phyloP scores from a whole-genome alignment of 305 asterid genomes.

The Nicotiana rustica region DNA sequence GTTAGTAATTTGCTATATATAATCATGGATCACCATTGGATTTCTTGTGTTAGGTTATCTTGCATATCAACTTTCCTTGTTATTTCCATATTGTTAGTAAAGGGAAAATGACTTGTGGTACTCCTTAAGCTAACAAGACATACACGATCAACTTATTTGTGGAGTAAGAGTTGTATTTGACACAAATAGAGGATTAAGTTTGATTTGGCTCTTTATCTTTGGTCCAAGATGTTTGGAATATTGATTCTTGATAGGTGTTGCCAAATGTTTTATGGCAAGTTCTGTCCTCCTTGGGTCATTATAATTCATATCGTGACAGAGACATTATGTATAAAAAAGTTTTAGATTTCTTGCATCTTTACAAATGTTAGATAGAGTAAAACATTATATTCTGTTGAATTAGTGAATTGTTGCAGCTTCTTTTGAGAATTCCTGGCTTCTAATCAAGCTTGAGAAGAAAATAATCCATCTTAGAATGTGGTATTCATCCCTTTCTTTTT shows the following conservation, averaged over 20 bases:
- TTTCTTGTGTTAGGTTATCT: constrained; percentile 19
- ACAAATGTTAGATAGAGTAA: constrained; percentile 22
- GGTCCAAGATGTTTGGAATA: neutral
- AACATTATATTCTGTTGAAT: neutral
- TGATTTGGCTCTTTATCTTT: neutral
- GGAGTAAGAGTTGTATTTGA: neutral
- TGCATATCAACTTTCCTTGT: neutral
- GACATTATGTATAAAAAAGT: neutral
- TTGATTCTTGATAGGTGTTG: constrained; percentile 12
- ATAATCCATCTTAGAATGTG: constrained; percentile 25
- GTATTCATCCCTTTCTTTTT: constrained; percentile 28
- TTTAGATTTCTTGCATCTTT: neutral
- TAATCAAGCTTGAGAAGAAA: constrained; percentile 1
- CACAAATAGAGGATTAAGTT: too few species aligned
- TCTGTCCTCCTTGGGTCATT: neutral
- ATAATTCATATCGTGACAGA: neutral
- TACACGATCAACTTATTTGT: neutral
- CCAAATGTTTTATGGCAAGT: neutral
- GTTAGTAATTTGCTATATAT: neutral
- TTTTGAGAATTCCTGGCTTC: neutral
- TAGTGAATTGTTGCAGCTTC: neutral
- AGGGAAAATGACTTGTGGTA: neutral
- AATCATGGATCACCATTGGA: neutral
- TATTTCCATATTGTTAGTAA: neutral
- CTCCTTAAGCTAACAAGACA: constrained; percentile 23